These are phyloP conservation scores for Lyophyllum atratum DNA, from an alignment of 768 basidiomycete genomes.

Conservation along the genomic window DNA sequence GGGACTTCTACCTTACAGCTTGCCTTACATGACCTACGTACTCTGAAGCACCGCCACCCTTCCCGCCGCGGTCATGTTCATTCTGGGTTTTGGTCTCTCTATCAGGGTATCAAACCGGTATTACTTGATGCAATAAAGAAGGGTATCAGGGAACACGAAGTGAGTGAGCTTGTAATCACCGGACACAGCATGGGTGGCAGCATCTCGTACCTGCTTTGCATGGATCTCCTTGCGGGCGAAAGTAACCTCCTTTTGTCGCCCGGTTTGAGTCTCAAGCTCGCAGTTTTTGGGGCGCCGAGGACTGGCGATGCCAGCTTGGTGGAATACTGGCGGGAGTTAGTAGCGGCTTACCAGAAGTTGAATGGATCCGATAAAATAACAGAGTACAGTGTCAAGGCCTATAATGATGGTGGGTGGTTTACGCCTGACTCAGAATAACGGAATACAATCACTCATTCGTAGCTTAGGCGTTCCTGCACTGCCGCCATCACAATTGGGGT, in stretches of 20 bases:
- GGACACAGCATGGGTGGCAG: conserved; percentile 63
- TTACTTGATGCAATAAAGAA: conserved; percentile 38
- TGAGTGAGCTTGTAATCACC: conserved; percentile 47
- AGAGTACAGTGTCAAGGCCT: conserved; percentile 54
- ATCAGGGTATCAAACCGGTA: conserved; percentile 38
- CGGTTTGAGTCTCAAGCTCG: conserved; percentile 39
- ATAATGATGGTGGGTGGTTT: conserved; percentile 51
- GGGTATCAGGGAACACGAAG: conserved; percentile 36
- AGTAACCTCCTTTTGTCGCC: conserved; percentile 18
- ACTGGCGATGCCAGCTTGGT: conserved; percentile 46
- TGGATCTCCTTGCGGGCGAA: conserved; percentile 44
- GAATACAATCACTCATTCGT: conserved; percentile 2
- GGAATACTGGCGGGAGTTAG: conserved; percentile 39
- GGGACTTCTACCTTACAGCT: conserved; percentile 48
- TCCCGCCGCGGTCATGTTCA: conserved; percentile 45
- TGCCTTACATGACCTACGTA: conserved; percentile 48
- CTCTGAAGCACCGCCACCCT: conserved; percentile 39
- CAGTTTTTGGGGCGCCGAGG: conserved; percentile 54
- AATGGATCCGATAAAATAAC: conserved; percentile 38
- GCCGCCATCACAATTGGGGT: conserved; percentile 55
- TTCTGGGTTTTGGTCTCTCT: conserved; percentile 56
- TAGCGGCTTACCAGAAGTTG: conserved; percentile 32
- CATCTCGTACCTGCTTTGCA: conserved; percentile 49
- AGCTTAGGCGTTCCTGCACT: conserved; percentile 53
- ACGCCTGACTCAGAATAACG: background rate